Base-by-base conservation (phyloP, 257 asterid species). In the Dorcoceras hygrometricum region DNA sequence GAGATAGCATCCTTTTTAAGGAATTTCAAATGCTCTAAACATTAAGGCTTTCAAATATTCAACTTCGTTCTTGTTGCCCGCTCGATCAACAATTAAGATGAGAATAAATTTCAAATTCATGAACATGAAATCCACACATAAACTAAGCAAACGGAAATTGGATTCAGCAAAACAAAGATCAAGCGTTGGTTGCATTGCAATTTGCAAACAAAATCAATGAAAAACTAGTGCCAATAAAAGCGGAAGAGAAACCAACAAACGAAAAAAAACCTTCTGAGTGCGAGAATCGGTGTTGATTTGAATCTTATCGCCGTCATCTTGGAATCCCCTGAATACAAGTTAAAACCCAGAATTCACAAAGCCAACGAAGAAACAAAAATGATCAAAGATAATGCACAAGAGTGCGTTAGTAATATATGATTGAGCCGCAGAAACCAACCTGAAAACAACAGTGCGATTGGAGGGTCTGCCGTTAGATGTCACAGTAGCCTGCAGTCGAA, bases 371-470 rank as follows among this genome's bases (percentile, higher is more conserved):
- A 0, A 19, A 27, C 26, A 59, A 39, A 20, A 39, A 20, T 8
- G 8, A 50, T 25, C 24, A 24, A 51, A 59, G 55, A 24, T 4
- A 23, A n/a, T 6, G 31, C 34, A 59, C 3, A 53, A 6, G 5
- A 29, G 24, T 27, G 53, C 50, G 12, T 18, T 29, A 14, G 27
- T 3, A 16, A 48, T 5, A 39, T 4, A 14, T 14, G 8, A 43
- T 16, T 1, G 53, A 43, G 53, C 53, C 4, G 53, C 23, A 48
- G 71, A 70, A 65, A 29, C 43, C 56, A 26, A 88, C 96, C 98
- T 83, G 88, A 86, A 93, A 71, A 93, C 99, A 57, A 93, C 99
- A n/a, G 99, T 88, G 46, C 99, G 97, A 77, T 93, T 93, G 24
- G 92, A 85, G 60, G 99, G 97, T 32, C 75, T 84, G 50, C 87